These are phyloP conservation scores for Ceratocystiopsis brevicomis DNA, from an alignment of 2,329 filamentous ascomycete species.

Conservation along the genomic window DNA sequence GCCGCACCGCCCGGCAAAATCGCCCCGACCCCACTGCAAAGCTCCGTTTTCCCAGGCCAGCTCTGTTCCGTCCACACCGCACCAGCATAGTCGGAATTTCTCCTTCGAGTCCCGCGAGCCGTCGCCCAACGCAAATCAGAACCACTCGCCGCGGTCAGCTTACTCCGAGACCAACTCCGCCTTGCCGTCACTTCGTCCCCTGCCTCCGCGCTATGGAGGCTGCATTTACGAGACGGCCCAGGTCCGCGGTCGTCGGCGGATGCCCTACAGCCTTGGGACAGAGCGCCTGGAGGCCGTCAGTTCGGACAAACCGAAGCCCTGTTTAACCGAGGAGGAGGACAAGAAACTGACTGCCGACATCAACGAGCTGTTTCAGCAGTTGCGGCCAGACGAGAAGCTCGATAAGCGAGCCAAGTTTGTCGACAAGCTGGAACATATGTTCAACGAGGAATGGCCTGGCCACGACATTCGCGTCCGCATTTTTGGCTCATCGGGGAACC, in stretches of 20 bases:
- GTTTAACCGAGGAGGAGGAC: conserved; percentile 54
- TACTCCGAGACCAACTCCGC: conserved; percentile 74
- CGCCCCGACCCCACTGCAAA: conserved; percentile 11
- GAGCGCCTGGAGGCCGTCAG: conserved; percentile 57
- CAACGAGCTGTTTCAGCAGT: conserved; percentile 62
- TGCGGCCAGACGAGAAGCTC: conserved; percentile 67
- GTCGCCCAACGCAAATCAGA: conserved; percentile 57
- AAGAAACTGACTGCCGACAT: conserved; percentile 62
- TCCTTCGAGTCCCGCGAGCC: conserved; percentile 60
- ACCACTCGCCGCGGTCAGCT: conserved; percentile 74
- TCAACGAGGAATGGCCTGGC: conserved; percentile 83
- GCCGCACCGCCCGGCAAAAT: conserved; percentile 12
- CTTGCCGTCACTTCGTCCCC: conserved; percentile 47
- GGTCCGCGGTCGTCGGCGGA: conserved; percentile 62
- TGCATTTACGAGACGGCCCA: conserved; percentile 84
- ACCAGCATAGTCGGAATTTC: conserved; percentile 70
- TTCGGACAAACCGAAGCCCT: conserved; percentile 51
- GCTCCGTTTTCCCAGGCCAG: conserved; percentile 42
- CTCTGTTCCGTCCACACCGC: conserved; percentile 84
- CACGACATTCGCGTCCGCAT: conserved; percentile 78
- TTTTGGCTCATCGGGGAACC: conserved; percentile 95
- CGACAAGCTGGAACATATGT: conserved; percentile 69
- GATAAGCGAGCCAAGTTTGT: conserved; percentile 56
- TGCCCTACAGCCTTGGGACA: conserved; percentile 80
- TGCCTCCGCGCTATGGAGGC: conserved; percentile 37